Conservation (phyloP, 2,329 filamentous ascomycete genomes). For the Claviceps pusilla region DNA sequence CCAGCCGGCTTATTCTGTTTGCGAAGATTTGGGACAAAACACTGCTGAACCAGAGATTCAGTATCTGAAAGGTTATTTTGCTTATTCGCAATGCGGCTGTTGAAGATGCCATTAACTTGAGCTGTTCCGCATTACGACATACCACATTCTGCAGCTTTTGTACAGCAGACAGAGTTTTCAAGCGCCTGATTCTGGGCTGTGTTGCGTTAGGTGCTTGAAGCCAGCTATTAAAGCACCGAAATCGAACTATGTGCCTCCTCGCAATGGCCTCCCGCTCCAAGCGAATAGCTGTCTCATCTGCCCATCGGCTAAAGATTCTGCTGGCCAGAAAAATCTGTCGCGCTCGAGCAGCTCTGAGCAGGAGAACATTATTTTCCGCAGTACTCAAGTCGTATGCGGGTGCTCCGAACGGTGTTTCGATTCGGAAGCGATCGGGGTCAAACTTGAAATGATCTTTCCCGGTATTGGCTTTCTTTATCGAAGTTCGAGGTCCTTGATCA, state of each 20-base stretch:
- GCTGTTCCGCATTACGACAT: slow-evolving; percentile 13
- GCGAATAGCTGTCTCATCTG: slow-evolving; percentile 47
- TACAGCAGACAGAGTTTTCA: slow-evolving; percentile 16
- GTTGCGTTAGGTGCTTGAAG: slow-evolving; percentile 18
- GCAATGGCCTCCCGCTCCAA: slow-evolving; percentile 52
- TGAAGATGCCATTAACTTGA: slow-evolving; percentile 12
- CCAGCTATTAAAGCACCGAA: slow-evolving; percentile 25
- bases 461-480: background rate
- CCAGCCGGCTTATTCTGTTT: slow-evolving; percentile 1
- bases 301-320: slow-evolving; percentile 40
- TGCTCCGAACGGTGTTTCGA: background rate
- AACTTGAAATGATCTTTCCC: background rate
- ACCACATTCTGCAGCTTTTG: slow-evolving; percentile 21
- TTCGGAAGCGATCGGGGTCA: background rate
- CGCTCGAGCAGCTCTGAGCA: slow-evolving; percentile 43
- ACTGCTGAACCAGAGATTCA: background rate
- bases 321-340: slow-evolving; percentile 46
- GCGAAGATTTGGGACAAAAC: background rate
- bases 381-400: background rate
- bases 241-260: slow-evolving; percentile 53
- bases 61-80: slow-evolving; percentile 7
- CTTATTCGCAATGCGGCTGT: slow-evolving; percentile 10
- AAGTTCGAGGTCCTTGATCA: background rate
- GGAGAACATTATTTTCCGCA: slow-evolving; percentile 9
- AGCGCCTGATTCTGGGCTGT: slow-evolving; percentile 15